Evolutionary conservation across 371 early-diverging fungal genomes (phyloP).

Genomic region (Mortierella sp.): DNA sequence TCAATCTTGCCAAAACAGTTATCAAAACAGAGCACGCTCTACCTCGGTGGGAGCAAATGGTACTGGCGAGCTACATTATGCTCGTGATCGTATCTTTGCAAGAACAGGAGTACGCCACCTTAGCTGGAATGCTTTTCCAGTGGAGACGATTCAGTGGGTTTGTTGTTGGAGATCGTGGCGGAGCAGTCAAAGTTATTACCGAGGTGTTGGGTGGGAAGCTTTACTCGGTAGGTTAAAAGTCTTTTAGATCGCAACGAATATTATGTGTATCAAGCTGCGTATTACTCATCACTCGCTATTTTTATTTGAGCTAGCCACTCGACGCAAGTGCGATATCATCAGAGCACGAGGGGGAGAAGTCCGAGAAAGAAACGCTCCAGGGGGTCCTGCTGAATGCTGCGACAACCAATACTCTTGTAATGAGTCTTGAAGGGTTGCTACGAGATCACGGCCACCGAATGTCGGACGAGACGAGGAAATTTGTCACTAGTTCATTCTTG

Average conservation of each 20-base stretch:
- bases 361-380: constrained; percentile 38
- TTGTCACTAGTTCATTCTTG: constrained; percentile 49
- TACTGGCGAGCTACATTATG: constrained; percentile 64
- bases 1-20: constrained; percentile 44
- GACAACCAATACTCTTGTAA: constrained; percentile 51
- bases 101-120: constrained; percentile 64
- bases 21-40: constrained; percentile 35
- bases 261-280: background rate
- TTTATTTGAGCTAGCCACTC: constrained; percentile 23
- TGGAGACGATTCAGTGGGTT: constrained; percentile 61
- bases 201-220: constrained; percentile 47
- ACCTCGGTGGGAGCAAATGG: constrained; percentile 60
- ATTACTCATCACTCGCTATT: background rate
- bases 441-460: constrained; percentile 54
- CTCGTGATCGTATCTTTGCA: constrained; percentile 62
- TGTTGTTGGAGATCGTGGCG: constrained; percentile 52
- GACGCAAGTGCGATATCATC: constrained; percentile 29
- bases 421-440: constrained; percentile 50
- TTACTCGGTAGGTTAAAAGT: constrained; percentile 30
- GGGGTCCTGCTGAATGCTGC: constrained; percentile 38
- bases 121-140: constrained; percentile 61
- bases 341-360: constrained; percentile 28
- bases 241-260: background rate
- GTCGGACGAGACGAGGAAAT: constrained; percentile 54
- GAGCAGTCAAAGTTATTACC: constrained; percentile 52